Conservation (phyloP, 2,329 filamentous ascomycete species). For the Talaromyces sp. region DNA sequence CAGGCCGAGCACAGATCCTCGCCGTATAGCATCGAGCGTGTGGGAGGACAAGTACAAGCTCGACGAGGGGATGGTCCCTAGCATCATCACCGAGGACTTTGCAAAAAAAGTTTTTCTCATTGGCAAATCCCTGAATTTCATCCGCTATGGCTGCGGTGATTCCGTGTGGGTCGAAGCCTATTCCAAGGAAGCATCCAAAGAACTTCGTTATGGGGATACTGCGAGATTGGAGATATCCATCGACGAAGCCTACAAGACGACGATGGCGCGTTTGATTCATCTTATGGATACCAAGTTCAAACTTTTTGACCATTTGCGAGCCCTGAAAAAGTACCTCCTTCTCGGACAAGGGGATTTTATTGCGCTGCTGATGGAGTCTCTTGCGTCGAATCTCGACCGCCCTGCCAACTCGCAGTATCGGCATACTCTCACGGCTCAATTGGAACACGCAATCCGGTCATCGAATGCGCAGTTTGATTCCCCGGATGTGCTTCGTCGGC, state of each 20-base stretch:
- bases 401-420: slow-evolving; percentile 96
- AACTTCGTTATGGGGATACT: slow-evolving; percentile 88
- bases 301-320: slow-evolving; percentile 84
- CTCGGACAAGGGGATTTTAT: slow-evolving; percentile 97
- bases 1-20: slow-evolving; percentile 46
- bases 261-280: slow-evolving; percentile 89
- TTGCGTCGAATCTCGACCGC: slow-evolving; percentile 86
- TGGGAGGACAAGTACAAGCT: slow-evolving; percentile 98
- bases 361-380: slow-evolving; percentile 90
- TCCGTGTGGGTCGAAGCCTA: slow-evolving; percentile 94
- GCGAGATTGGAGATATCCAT: slow-evolving; percentile 88
- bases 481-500: slow-evolving; percentile 79
- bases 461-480: slow-evolving; percentile 96
- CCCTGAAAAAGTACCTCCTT: slow-evolving; percentile 89
- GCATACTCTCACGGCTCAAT: slow-evolving; percentile 93
- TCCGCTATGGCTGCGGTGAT: slow-evolving; percentile 90
- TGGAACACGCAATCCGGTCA: slow-evolving; percentile 94
- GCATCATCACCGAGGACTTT: slow-evolving; percentile 89
- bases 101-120: slow-evolving; percentile 96
- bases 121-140: slow-evolving; percentile 96
- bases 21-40: slow-evolving; percentile 69
- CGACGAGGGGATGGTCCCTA: slow-evolving; percentile 79
- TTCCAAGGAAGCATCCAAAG: slow-evolving; percentile 86
- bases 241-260: slow-evolving; percentile 94
- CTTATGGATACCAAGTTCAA: slow-evolving; percentile 96